These are phyloP conservation scores for Aphanomyces invadans DNA, from an alignment of 352 stramenopile genomes.

Conservation along the genomic window DNA sequence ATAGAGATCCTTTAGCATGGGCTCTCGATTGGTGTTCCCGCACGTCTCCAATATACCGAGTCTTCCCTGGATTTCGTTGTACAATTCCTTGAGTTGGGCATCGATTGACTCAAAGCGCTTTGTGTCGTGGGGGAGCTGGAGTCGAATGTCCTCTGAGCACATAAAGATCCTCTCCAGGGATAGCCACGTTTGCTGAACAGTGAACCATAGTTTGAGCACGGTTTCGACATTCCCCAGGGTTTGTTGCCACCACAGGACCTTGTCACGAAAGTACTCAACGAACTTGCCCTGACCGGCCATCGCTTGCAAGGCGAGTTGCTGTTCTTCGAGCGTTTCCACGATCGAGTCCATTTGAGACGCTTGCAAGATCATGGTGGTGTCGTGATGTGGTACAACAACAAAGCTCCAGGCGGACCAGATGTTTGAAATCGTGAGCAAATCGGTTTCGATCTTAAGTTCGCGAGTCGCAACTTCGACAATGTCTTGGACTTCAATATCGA, in stretches of 20 bases:
- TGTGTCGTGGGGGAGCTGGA: conserved; percentile 79
- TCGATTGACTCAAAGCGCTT: conserved; percentile 83
- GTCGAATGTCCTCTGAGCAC: conserved; percentile 79
- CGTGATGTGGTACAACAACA: conserved; percentile 82
- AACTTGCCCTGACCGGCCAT: conserved; percentile 89
- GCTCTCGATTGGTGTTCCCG: conserved; percentile 66
- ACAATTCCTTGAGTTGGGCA: conserved; percentile 87
- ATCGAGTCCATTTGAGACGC: conserved; percentile 74
- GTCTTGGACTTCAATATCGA: conserved; percentile 91
- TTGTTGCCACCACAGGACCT: conserved; percentile 67
- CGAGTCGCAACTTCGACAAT: conserved; percentile 92
- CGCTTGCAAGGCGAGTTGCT: conserved; percentile 79
- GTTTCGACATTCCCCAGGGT: conserved; percentile 78
- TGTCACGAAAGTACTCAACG: conserved; percentile 84
- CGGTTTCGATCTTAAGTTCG: conserved; percentile 97
- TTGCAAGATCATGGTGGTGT: conserved; percentile 78
- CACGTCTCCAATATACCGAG: conserved; percentile 70
- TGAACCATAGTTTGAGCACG: conserved; percentile 82
- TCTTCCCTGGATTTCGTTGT: conserved; percentile 45
- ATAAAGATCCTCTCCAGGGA: conserved; percentile 86
- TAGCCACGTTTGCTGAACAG: conserved; percentile 78
- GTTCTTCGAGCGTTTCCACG: conserved; percentile 76
- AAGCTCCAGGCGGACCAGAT: conserved; percentile 84
- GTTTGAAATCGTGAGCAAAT: conserved; percentile 88
- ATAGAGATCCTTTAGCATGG: conserved; percentile 72